Conservation (phyloP, 345 rosid species). For the Ricinus communis region DNA sequence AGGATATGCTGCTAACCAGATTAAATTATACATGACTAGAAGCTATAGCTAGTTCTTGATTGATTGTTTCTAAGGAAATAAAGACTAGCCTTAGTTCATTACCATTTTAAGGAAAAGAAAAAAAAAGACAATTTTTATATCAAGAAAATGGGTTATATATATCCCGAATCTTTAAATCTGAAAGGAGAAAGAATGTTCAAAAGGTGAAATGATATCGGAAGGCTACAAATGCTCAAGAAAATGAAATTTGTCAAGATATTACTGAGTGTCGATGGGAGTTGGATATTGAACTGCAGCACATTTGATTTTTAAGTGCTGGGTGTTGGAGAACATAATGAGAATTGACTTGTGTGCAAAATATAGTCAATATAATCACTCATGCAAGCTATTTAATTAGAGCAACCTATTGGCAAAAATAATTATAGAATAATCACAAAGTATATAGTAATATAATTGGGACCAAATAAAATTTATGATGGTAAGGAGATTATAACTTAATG, state of each 20-base stretch:
- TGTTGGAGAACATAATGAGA: conserved; percentile 11
- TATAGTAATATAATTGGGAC: too few species aligned
- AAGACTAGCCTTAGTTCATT: background rate
- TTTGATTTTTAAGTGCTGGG: conserved; percentile 13
- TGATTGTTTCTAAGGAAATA: background rate
- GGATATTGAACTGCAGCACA: conserved; percentile 22
- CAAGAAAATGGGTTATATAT: too few species aligned
- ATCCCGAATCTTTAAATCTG: too few species aligned
- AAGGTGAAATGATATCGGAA: conserved; percentile 14
- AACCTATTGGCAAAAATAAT: too few species aligned
- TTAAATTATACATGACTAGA: too few species aligned
- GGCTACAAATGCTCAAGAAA: background rate
- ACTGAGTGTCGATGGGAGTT: conserved; percentile 9
- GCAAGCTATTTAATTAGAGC: background rate
- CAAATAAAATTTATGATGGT: too few species aligned
- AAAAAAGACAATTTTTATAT: background rate
- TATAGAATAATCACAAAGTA: too few species aligned
- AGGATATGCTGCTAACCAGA: too few species aligned
- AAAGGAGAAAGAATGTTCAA: conserved; percentile 6
- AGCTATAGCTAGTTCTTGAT: too few species aligned
- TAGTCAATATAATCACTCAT: background rate
- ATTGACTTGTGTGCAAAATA: background rate
- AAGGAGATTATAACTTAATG: too few species aligned
- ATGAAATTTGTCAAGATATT: conserved; percentile 16
- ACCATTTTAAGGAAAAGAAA: background rate